These are phyloP conservation scores for Wickerhamiella kazuoi DNA, from an alignment of 805 yeast genomes.

Conservation along the genomic window DNA sequence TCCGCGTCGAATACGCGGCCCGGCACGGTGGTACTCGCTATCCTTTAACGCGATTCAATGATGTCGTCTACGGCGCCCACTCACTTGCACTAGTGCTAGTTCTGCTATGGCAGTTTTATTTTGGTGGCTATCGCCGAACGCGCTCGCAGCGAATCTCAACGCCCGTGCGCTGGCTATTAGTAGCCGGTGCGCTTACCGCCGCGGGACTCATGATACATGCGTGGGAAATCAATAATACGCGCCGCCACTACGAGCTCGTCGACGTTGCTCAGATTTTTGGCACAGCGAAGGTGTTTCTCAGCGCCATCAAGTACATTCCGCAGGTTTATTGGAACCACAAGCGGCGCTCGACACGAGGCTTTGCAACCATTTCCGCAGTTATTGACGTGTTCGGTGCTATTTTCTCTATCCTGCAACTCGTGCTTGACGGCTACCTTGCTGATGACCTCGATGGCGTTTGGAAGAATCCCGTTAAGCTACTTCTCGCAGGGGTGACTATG, in stretches of 20 bases:
- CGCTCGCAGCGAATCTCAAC: conserved; percentile 17
- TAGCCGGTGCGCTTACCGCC: conserved; percentile 10
- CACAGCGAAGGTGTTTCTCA: conserved; percentile 28
- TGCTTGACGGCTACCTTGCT: conserved; percentile 24
- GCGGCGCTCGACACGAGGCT: conserved; percentile 30
- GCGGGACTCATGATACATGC: conserved; percentile 16
- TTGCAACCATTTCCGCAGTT: conserved; percentile 25
- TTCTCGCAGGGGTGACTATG: conserved; percentile 24
- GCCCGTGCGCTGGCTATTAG: conserved; percentile 13
- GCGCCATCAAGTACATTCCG: conserved; percentile 32
- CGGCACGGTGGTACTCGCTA: conserved; percentile 14
- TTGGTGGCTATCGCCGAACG: conserved; percentile 23
- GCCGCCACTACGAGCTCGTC: conserved; percentile 17
- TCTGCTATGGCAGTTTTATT: conserved; percentile 23
- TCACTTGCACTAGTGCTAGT: conserved; percentile 24
- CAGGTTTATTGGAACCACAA: conserved; percentile 28
- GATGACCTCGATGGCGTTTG: conserved; percentile 19
- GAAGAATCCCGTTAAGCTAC: conserved; percentile 29
- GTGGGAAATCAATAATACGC: conserved; percentile 14
- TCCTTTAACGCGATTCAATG: conserved; percentile 29
- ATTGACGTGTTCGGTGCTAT: conserved; percentile 29
- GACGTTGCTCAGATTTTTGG: conserved; percentile 28
- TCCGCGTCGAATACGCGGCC: conserved; percentile 22
- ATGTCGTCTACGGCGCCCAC: conserved; percentile 29
- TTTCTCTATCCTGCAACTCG: conserved; percentile 25